Conservation (phyloP, 225 moss, liverwort and hornwort genomes). For the Neckera pumila region DNA sequence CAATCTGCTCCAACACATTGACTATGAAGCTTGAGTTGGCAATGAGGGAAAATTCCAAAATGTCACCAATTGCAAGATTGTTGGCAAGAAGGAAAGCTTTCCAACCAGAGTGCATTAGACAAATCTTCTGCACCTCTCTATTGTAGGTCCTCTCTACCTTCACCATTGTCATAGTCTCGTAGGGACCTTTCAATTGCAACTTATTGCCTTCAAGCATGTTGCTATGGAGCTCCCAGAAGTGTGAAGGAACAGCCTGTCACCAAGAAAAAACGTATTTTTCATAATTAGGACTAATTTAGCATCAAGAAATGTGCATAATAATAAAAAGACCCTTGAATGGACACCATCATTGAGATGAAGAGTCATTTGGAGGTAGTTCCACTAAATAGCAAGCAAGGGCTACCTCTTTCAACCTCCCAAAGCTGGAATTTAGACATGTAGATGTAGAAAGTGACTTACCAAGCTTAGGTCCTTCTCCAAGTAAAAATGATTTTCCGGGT, state of each 20-base stretch:
- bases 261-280: background rate
- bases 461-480: background rate
- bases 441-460: background rate
- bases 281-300: background rate
- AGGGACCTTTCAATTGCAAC: background rate
- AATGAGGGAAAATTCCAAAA: background rate
- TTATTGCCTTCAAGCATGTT: background rate
- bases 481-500: background rate
- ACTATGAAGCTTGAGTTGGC: background rate
- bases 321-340: background rate
- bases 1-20: accelerated
- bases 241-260: background rate
- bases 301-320: background rate
- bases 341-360: background rate
- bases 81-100: background rate
- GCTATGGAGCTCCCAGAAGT: background rate
- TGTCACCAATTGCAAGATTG: background rate
- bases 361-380: no score
- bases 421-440: background rate
- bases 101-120: accelerated
- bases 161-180: background rate
- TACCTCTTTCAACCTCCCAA: background rate
- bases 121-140: background rate
- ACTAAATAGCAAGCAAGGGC: background rate
- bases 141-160: background rate